Evolutionary conservation across 208 protist genomes (phyloP), one percentile per base, ranked within the genome.

Genomic region (Lotmaria passim): DNA sequence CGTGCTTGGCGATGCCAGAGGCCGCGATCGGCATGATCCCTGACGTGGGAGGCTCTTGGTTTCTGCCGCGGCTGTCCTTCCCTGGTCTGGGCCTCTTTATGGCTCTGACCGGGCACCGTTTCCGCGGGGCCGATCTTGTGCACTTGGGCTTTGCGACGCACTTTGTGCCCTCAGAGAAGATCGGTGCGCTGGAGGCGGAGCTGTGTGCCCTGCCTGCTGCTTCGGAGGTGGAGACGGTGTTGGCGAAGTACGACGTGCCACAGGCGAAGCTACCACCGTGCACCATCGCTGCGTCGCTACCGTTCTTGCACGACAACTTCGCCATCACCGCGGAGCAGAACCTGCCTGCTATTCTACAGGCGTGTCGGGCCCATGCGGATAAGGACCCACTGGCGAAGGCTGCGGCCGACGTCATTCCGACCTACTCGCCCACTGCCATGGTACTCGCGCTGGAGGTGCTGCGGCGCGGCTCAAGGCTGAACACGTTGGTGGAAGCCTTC

Each of bases 1-100:
- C 88, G n/a, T 44, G 79, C 30, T 84, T 95, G 64, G 90, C 89
- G 21, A 95, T 96, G 91, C 91, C 93, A 12, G 93, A 97, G 70
- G 88, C 85, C 21, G 71, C 65, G 12, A 94, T 97, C 71, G 93
- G 91, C 12, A 75, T 94, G 36, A 79, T 91, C 46, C 87, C 84
- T n/a, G 90, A 97, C 64, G 85, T 94, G 31, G 88, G 85, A 31
- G 87, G 72, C 10, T 83, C 82, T 3, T 94, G 79, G 71, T 89
- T 93, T 60, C 67, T 97, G 28, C 83, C 85, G 19, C 75, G 87
- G 8, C 30, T 94, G 41, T 33, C 70, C 21, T 41, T 71, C 12
- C 51, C 60, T 36, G 80, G 78, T 0, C 34, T 95, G 33, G 93
- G 91, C 3, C 66, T 91, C 19, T 97, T 89, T 60, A 80, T 96